phyloP scores from a whole-genome alignment of 495 filamentous ascomycete genomes.

The Saxophila tyrrhenica region DNA sequence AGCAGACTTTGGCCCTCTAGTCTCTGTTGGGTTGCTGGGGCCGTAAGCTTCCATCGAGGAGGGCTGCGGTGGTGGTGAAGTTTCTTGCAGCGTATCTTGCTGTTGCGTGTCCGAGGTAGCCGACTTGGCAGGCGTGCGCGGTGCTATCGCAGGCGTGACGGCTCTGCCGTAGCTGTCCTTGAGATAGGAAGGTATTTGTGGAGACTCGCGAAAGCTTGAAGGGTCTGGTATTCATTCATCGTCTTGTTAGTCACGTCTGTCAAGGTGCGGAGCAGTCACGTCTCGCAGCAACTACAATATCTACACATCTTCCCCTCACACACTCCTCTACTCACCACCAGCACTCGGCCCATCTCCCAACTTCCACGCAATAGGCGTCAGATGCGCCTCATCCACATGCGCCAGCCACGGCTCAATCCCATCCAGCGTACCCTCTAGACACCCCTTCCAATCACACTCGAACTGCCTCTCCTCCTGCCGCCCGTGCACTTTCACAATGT shows the following conservation, averaged over 20 bases:
- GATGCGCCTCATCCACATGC: slow-evolving; percentile 52
- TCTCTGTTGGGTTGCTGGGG: no score
- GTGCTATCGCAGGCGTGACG: slow-evolving; percentile 26
- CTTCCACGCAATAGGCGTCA: slow-evolving; percentile 49
- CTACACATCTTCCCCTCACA: not conserved
- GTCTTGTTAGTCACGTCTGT: slow-evolving; percentile 3
- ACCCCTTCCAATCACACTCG: slow-evolving; percentile 40
- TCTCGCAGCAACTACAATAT: not conserved
- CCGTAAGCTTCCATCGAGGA: no score
- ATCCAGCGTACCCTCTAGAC: slow-evolving; percentile 26
- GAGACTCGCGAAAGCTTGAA: not conserved
- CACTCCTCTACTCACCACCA: slow-evolving; percentile 12
- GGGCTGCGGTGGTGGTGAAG: not conserved
- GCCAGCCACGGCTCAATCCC: slow-evolving; percentile 38
- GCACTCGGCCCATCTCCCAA: slow-evolving; percentile 53
- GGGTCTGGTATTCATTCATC: not conserved
- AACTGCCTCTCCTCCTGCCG: slow-evolving; percentile 15
- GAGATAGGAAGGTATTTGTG: slow-evolving; percentile 20
- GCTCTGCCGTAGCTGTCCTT: slow-evolving; percentile 27
- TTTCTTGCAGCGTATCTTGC: not conserved
- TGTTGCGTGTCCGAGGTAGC: not conserved
- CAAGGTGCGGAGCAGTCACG: slow-evolving; percentile 2
- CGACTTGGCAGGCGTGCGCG: not conserved
- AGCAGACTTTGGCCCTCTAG: no score
- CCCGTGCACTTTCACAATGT: slow-evolving; percentile 49